phyloP scores from a whole-genome alignment of 139 green algal genomes.

The Edaphochlamys debaryana region DNA sequence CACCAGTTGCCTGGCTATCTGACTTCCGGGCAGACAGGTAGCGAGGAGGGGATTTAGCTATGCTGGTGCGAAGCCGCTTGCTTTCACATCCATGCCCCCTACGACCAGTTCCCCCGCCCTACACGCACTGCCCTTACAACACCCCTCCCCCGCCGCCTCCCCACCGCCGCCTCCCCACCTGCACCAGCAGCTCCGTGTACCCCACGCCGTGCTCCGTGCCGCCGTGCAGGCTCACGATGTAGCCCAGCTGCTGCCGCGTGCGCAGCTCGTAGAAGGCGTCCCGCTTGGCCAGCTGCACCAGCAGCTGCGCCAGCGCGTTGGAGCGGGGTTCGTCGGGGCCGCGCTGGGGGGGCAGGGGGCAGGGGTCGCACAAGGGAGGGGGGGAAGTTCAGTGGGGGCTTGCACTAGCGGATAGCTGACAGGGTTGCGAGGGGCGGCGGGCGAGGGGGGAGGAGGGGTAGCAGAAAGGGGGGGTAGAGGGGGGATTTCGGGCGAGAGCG shows the following conservation, averaged over 20 bases:
- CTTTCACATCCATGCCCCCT: no score
- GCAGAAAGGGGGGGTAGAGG: no score
- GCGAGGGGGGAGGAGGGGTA: no score
- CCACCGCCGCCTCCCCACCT: slow-evolving; percentile 10
- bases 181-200: slow-evolving; percentile 50
- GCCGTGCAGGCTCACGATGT: slow-evolving; percentile 52
- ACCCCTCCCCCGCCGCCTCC: no score
- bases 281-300: slow-evolving; percentile 80
- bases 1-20: no score
- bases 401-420: neutral
- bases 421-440: neutral
- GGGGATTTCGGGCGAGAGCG: no score
- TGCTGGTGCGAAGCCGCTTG: no score
- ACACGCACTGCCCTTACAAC: neutral
- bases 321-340: slow-evolving; percentile 69
- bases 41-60: no score
- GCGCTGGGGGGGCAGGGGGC: slow-evolving; percentile 56
- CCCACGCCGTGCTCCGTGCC: slow-evolving; percentile 27
- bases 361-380: no score
- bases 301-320: slow-evolving; percentile 83
- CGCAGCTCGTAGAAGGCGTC: slow-evolving; percentile 90
- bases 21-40: no score
- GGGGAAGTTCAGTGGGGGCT: neutral
- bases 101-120: no score
- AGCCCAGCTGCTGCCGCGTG: slow-evolving; percentile 80